Conservation (phyloP, 192 early-diverging fungal genomes). For the Piromyces sp. region DNA sequence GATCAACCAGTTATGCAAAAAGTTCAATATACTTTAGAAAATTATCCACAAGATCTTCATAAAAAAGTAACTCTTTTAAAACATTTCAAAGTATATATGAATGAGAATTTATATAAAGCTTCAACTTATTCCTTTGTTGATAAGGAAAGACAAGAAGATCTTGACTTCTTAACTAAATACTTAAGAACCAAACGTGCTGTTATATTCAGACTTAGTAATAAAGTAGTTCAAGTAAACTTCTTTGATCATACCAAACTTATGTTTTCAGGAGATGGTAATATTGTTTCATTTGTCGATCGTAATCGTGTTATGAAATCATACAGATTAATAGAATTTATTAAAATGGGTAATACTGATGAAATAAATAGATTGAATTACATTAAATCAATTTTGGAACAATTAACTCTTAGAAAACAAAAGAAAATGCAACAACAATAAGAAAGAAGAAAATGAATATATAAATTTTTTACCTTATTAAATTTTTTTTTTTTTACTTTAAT, state of each 20-base stretch:
- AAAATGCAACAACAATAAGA: not conserved
- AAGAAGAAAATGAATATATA: not conserved
- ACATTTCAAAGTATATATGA: slow-evolving; percentile 44
- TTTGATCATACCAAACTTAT: slow-evolving; percentile 58
- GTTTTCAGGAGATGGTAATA: slow-evolving; percentile 26
- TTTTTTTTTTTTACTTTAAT: too few relatives aligned
- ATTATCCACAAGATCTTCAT: slow-evolving; percentile 23
- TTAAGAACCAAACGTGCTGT: slow-evolving; percentile 38
- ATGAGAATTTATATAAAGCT: slow-evolving; percentile 23
- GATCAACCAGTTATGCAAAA: slow-evolving; percentile 12
- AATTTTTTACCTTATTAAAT: too few relatives aligned
- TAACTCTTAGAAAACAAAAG: not conserved
- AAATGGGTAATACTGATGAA: not conserved
- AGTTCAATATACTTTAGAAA: slow-evolving; percentile 10
- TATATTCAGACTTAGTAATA: slow-evolving; percentile 49
- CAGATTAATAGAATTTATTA: not conserved
- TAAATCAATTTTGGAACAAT: not conserved
- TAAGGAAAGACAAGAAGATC: slow-evolving; percentile 2
- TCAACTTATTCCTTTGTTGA: not conserved
- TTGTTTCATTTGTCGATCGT: slow-evolving; percentile 39
- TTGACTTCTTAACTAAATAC: slow-evolving; percentile 48
- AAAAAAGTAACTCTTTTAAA: slow-evolving; percentile 46
- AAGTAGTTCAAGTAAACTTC: slow-evolving; percentile 51
- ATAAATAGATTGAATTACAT: not conserved
- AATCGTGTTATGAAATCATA: not conserved